Base-by-base conservation (phyloP, 2,329 filamentous ascomycete genomes). In the Tolypocladium cylindrosporum region DNA sequence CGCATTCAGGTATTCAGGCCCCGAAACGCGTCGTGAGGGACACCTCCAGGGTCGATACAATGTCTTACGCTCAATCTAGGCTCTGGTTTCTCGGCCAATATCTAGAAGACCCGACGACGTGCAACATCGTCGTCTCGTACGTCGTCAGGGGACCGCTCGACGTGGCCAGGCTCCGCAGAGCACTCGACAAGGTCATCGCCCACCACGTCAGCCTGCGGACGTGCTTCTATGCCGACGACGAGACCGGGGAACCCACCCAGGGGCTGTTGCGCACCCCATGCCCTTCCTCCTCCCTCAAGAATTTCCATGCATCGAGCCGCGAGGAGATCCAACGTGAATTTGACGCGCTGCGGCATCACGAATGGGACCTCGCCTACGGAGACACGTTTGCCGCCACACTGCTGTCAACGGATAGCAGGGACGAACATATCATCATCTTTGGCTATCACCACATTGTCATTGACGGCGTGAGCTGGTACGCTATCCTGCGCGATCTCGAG, bases 371-470 rank as follows among this genome's bases (percentile, higher is more conserved):
- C 11, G 68, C 66, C 16, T 62, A 61, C 9, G 73, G 75, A 11
- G 64, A 75, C 5, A 55, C 64, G 2, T 56, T 76, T 7, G 64
- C 67, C 7, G 61, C 76, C 4, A 56, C 48, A 4, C 10, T 64
- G 4, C 63, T 79, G 1, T 63, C 79, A 4, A 65, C 72, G 0
- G 63, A 58, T 68, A 13, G 69, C 68, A 0, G 59, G 65, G 1
- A 66, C 0, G 56, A 60, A 9, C 74, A 79, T 60, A 74, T 68
- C 61, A 59, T 82, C 1, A 53, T 83, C 0, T 58, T 82, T 14
- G 69, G 68, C 6, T 73, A 71, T 48, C 79, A 82, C 60, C 79
- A 82, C 62, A 80, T 83, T 42, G 68, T 72, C 48, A 74, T 82
- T 71, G 80, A 83, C 59, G 78, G 75, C 1, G 61, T 75, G 41